These are phyloP conservation scores for Diospyros kaki DNA, from an alignment of 148 eudicot species.

Conservation along the genomic window DNA sequence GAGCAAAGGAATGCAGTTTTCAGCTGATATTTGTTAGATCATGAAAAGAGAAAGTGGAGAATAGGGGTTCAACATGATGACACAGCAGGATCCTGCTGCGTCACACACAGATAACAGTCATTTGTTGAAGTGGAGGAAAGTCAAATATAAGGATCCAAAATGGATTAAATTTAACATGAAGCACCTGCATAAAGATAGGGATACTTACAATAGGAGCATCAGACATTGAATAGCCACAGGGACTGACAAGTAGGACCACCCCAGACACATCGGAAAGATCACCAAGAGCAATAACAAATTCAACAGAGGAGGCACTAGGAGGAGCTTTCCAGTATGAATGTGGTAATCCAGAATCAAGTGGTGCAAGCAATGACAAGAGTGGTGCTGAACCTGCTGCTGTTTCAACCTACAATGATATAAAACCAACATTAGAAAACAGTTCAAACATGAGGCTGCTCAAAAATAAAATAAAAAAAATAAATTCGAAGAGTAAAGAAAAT, in stretches of 20 bases:
- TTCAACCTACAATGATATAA: conserved; percentile 55
- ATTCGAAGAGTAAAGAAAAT: background rate
- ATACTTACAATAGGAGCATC: conserved; percentile 87
- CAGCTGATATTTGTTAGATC: too few species aligned
- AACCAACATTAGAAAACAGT: conserved; percentile 9
- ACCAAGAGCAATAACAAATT: conserved; percentile 71
- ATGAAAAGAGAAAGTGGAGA: too few species aligned
- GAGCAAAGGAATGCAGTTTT: too few species aligned
- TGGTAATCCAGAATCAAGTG: conserved; percentile 60
- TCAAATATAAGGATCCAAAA: too few species aligned
- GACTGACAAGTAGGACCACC: conserved; percentile 71
- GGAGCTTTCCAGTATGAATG: conserved; percentile 93
- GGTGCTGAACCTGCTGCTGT: conserved; percentile 90
- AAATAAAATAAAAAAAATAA: background rate
- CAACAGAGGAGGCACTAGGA: conserved; percentile 54
- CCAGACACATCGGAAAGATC: conserved; percentile 80
- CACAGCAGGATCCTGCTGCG: too few species aligned
- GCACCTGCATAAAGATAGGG: conserved; percentile 2
- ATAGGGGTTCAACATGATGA: too few species aligned
- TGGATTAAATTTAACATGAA: conserved; percentile 1
- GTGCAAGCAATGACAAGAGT: conserved; percentile 71
- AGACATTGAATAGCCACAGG: conserved; percentile 83
- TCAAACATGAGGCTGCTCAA: conserved; percentile 8
- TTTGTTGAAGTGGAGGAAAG: too few species aligned
- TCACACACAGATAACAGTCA: too few species aligned